Evolutionary conservation across 78 protist genomes (phyloP).

Genomic region (Dictyostelium discoideum): DNA sequence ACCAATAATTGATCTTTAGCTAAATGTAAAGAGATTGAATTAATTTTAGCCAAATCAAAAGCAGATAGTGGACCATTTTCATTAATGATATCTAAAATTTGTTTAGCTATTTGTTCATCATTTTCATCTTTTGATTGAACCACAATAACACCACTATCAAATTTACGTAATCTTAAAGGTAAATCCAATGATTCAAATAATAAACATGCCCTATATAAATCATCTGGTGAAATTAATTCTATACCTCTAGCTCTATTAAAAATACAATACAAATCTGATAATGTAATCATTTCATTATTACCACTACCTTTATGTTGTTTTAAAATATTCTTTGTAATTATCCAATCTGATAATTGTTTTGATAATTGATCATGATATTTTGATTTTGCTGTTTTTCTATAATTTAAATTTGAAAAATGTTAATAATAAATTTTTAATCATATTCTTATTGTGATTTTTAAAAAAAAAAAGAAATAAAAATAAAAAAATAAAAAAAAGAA

Average conservation of each 20-base stretch:
- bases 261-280: conserved; percentile 74
- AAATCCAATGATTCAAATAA: conserved; percentile 61
- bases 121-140: conserved; percentile 55
- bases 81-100: conserved; percentile 36
- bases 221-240: conserved; percentile 77
- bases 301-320: not conserved
- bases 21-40: conserved; percentile 44
- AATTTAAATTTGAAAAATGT: too few species aligned
- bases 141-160: conserved; percentile 77
- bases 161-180: conserved; percentile 45
- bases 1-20: conserved; percentile 62
- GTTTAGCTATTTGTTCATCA: conserved; percentile 70
- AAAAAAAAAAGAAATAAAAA: not conserved
- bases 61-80: conserved; percentile 59
- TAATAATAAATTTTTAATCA: not conserved
- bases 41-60: conserved; percentile 48
- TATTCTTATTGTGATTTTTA: too few species aligned
- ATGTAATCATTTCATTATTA: conserved; percentile 52
- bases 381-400: conserved; percentile 59
- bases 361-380: conserved; percentile 64
- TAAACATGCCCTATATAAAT: conserved; percentile 73
- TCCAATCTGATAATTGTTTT: conserved; percentile 66
- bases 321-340: conserved; percentile 22
- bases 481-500: not conserved
- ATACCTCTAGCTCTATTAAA: conserved; percentile 78